Conservation (phyloP, 306 rosid species). For the Castanea sativa region DNA sequence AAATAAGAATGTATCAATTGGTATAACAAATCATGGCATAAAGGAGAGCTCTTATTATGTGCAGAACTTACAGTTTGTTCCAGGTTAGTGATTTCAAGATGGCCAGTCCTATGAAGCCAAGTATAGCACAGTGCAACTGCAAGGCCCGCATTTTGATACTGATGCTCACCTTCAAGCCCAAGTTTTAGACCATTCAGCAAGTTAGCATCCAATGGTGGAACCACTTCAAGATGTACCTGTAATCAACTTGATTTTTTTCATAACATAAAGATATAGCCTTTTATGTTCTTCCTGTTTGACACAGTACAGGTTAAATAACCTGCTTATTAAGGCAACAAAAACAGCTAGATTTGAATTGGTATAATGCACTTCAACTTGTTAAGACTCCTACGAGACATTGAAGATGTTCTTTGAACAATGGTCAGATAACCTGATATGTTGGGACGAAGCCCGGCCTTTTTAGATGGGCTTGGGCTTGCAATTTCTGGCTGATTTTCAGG, state of each 20-base stretch:
- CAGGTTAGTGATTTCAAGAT: constrained; percentile 35
- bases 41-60: constrained; percentile 19
- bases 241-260: background rate
- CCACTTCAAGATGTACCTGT: constrained; percentile 75
- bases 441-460: background rate
- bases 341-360: constrained; percentile 14
- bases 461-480: background rate
- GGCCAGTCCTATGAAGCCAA: constrained; percentile 85
- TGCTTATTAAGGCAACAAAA: constrained; percentile 9
- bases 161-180: constrained; percentile 97
- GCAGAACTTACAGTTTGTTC: constrained; percentile 62
- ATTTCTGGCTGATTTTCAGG: background rate
- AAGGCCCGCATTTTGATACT: constrained; percentile 89
- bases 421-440: constrained; percentile 7
- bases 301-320: background rate
- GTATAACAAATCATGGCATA: constrained; percentile 8
- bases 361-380: background rate
- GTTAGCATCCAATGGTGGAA: constrained; percentile 57
- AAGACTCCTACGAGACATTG: constrained; percentile 2
- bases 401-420: constrained; percentile 8
- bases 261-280: constrained; percentile 7
- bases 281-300: background rate
- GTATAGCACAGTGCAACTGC: constrained; percentile 77
- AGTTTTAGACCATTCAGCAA: constrained; percentile 66
- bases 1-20: background rate